Conservation (phyloP, 495 filamentous ascomycete species). For the Neurospora sp. region DNA sequence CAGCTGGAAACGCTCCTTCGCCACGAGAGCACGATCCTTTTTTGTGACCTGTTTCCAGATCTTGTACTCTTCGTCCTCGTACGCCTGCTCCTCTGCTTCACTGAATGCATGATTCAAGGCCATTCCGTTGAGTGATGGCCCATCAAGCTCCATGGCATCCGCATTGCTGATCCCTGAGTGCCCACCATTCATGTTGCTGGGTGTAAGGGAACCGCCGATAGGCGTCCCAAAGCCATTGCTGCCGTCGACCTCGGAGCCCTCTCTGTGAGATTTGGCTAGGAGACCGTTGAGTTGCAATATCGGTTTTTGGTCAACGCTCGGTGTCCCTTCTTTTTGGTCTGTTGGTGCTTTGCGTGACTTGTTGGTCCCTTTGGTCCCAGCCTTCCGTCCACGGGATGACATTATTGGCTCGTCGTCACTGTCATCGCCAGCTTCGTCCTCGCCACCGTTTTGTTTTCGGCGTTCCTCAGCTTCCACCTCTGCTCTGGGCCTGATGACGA, state of each 20-base stretch:
- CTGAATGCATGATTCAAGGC: conserved; percentile 41
- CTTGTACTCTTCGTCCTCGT: conserved; percentile 82
- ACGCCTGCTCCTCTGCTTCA: conserved; percentile 42
- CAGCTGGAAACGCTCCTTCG: conserved; percentile 67
- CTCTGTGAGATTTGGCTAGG: conserved; percentile 34
- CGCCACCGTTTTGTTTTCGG: conserved; percentile 60
- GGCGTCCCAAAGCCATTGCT: conserved; percentile 82
- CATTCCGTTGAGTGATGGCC: conserved; percentile 52
- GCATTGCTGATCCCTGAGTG: conserved; percentile 55
- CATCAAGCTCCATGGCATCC: conserved; percentile 78
- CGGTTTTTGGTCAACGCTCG: conserved; percentile 55
- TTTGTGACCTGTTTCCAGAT: conserved; percentile 99
- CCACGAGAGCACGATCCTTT: conserved; percentile 83
- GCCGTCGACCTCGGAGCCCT: conserved; percentile 47
- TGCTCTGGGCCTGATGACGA: conserved; percentile 77
- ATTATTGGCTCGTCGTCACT: conserved; percentile 98
- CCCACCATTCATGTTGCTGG: conserved; percentile 57
- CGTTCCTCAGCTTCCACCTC: conserved; percentile 96
- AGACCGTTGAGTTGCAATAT: conserved; percentile 42
- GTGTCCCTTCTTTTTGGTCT: conserved; percentile 70
- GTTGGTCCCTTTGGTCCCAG: conserved; percentile 63
- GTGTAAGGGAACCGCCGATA: conserved; percentile 65
- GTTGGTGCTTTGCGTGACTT: conserved; percentile 71
- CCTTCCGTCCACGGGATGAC: conserved; percentile 88
- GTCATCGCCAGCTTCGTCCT: conserved; percentile 77